Evolutionary conservation across 768 basidiomycete species (phyloP), one percentile per base, ranked within the genome.

Genomic region (Pisolithus orientalis): DNA sequence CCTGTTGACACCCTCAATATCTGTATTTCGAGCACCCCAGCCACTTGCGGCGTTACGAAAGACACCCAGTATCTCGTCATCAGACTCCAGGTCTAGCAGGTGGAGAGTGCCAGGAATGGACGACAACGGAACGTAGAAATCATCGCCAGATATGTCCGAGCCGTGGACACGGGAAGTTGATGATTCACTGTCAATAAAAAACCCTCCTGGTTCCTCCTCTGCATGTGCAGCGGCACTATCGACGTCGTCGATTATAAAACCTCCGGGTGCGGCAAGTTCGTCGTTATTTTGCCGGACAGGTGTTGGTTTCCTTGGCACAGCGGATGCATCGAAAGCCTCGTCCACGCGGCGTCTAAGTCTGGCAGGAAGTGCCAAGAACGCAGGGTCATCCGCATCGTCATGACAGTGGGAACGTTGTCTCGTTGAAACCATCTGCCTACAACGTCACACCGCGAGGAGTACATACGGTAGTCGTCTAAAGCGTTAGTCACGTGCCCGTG

Each of bases 41-140:
- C 87, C 90, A 1, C 79, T 72, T 0, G 86, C 84, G 2, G 90
- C 90, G 54, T 86, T 88, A 37, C 75, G 75, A 66, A 93, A 89
- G 2, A 90, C 84, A 2, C 74, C 63, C 4, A 92, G 74, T 10
- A 90, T 74, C 49, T 88, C 80, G 60, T 92, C 89, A 63, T 90
- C 83, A 25, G 84, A 75, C 8, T 80, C 80, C 7, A 91, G 72
- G 55, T 84, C 80, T 17, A 93, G 74, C 16, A 71, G 59, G 57
- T 77, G 76, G 2, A 93, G 77, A 10, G 87, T 87, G 10, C 65
- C 54, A 3, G 88, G 82, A 40, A 91, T 72, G 21, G 72, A 65
- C 11, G 77, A 74, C 29, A 91, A 60, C 0, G 78, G 74, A 21
- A 90, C 81, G 34, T 73, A 49, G 40, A 57, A 44, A 10, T 49